Evolutionary conservation across 495 filamentous ascomycete genomes (phyloP).

Genomic region (Aspergillus olivimuriae): DNA sequence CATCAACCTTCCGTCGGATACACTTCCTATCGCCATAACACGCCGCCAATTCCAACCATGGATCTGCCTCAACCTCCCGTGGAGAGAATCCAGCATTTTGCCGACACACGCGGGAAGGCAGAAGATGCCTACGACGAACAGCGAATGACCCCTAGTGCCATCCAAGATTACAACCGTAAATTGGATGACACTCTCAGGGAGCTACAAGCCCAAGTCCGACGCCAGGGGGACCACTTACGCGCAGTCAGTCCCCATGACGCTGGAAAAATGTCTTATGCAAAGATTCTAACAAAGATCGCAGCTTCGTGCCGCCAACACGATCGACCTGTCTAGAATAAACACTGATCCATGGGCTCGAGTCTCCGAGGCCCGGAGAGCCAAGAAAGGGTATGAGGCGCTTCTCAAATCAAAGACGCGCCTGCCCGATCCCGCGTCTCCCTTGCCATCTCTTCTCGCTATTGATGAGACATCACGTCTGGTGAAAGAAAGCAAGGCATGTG

Average conservation of each 20-base stretch:
- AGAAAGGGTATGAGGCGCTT: constrained; percentile 57
- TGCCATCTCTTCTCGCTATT: constrained; percentile 66
- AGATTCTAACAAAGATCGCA: constrained; percentile 18
- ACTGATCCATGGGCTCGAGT: constrained; percentile 42
- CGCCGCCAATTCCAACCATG: constrained; percentile 18
- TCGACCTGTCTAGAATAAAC: constrained; percentile 34
- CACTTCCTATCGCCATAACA: too few relatives aligned
- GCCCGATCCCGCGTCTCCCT: constrained; percentile 56
- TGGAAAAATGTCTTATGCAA: constrained; percentile 9
- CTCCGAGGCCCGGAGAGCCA: constrained; percentile 50
- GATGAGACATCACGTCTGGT: constrained; percentile 58
- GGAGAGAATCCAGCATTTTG: constrained; percentile 34
- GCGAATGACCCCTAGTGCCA: constrained; percentile 24
- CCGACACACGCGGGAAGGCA: constrained; percentile 28
- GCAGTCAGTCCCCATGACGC: constrained; percentile 28
- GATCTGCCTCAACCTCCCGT: constrained; percentile 26
- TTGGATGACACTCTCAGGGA: constrained; percentile 59
- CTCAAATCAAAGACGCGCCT: constrained; percentile 55
- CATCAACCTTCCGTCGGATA: too few relatives aligned
- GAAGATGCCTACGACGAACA: constrained; percentile 30
- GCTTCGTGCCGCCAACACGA: constrained; percentile 37
- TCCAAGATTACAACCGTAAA: constrained; percentile 40
- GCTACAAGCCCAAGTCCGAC: constrained; percentile 57
- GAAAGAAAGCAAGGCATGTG: constrained; percentile 53
- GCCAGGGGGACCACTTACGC: constrained; percentile 57